Base-by-base conservation (phyloP, 2,329 filamentous ascomycete genomes). In the Ophiostoma pallidulum region DNA sequence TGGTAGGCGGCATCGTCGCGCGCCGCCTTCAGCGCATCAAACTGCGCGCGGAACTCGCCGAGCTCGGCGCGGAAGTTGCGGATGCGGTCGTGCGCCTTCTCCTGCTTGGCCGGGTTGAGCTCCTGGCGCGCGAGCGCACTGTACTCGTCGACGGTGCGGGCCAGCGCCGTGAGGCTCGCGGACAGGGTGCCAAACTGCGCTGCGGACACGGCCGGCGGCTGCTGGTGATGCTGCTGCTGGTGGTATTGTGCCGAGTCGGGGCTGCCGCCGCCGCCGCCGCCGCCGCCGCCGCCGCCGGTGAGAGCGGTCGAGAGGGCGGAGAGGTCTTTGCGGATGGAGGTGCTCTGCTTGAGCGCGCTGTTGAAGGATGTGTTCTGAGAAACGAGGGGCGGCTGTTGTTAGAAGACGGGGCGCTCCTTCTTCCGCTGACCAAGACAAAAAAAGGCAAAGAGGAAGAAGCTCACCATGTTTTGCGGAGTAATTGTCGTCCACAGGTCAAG, bases 121-220 rank as follows among this genome's bases (percentile, higher is more conserved):
- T 98, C 92, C 59, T 91, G 86, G 55, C 86, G 86, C 1, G 90
- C 84, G 26, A 94, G 79, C 47, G 77, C 76, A 59, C 84, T 80
- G 71, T 98, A 98, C 62, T 96, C 90, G 68, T 96, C 90, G 54
- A 98, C 75, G 1, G 88, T 94, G 52, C 92, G 87, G 40, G 85
- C 79, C 64, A 98, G 89, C 51, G 89, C 80, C 0, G 69, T 68
- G 8, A 72, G 57, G 8, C 84, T 85, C 29, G 83, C 84, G 4
- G 83, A 83, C 57, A 89, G 76, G 60, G 86, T 79, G 60, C 84
- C 83, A 63, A 73, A 55, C 14, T 35, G 29, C 19, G 49, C 49
- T 3, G 41, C 45, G 42, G 60, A 54, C 40, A 66, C 67, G n/a
- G 67, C 68, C 61, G 82, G 82, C 18, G 84, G 72, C 5, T n/a